Percentiles rank a stretch among this genome's conserved stretches.
Conservation (phyloP, 129 eudicot species). For the Gnaphalium uliginosum region DNA sequence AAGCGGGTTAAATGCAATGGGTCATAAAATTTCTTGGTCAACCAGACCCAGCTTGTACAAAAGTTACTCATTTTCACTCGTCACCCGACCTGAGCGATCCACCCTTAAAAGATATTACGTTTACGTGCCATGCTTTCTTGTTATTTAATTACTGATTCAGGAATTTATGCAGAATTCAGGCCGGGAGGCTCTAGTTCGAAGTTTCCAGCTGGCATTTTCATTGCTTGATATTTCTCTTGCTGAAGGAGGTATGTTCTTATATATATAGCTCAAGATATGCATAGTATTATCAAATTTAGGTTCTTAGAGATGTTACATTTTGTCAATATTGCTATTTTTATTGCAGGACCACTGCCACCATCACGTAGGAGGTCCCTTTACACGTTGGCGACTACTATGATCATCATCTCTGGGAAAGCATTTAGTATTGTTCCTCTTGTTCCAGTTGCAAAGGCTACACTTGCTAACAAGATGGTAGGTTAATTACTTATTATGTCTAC, state of each 20-base stretch:
- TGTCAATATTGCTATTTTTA: conserved; percentile 2
- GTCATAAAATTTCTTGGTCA: neutral
- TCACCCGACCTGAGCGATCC: conserved; percentile 9
- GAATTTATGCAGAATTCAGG: conserved; percentile 64
- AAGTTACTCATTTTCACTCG: neutral
- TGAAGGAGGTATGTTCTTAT: conserved; percentile 63
- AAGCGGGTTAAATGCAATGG: neutral
- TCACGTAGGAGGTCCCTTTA: conserved; percentile 90
- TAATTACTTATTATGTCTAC: neutral
- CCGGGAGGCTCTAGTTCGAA: conserved; percentile 70
- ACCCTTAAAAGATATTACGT: neutral
- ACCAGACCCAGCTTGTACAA: neutral
- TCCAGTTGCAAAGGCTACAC: conserved; percentile 58
- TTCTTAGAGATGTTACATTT: neutral
- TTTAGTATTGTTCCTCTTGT: conserved; percentile 67
- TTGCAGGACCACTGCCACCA: conserved; percentile 71
- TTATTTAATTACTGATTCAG: conserved; percentile 21
- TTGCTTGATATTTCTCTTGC: conserved; percentile 64
- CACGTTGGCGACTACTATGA: conserved; percentile 78
- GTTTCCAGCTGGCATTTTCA: conserved; percentile 97
- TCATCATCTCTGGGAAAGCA: conserved; percentile 78
- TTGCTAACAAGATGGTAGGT: conserved; percentile 63
- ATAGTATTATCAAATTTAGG: neutral
- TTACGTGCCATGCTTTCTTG: conserved; percentile 8
- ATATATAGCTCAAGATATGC: conserved; percentile 12